These are phyloP conservation scores for Lentinula aciculospora DNA, from an alignment of 768 basidiomycete genomes.

Conservation along the genomic window DNA sequence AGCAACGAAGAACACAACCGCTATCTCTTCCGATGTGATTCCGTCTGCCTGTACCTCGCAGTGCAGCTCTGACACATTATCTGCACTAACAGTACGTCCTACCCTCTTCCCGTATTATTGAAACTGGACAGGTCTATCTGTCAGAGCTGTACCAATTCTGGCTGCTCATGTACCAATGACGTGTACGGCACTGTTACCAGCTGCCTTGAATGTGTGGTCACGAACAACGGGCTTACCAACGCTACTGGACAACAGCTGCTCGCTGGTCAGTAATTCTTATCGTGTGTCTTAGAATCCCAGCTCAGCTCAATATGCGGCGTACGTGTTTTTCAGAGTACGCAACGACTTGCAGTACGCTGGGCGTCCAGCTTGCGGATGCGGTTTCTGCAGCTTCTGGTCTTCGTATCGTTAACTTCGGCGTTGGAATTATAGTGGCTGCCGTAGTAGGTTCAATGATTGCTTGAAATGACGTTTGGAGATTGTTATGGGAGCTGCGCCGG, in stretches of 20 bases:
- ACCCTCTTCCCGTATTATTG: too few species aligned
- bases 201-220: background rate
- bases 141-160: background rate
- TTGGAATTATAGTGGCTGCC: background rate
- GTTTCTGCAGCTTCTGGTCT: background rate
- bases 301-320: background rate
- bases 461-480: background rate
- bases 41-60: slow-evolving; percentile 2
- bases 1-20: background rate
- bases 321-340: background rate
- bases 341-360: background rate
- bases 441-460: background rate
- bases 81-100: background rate
- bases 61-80: background rate
- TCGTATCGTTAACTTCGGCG: background rate
- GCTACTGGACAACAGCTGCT: slow-evolving; percentile 2
- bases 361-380: background rate
- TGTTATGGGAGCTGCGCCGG: background rate
- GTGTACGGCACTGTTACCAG: background rate
- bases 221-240: background rate
- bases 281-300: background rate
- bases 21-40: background rate
- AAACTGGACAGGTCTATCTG: background rate
- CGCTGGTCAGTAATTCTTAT: background rate
- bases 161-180: background rate